These are phyloP conservation scores for Lactifluus volemus DNA, from an alignment of 768 basidiomycete genomes.

Conservation along the genomic window DNA sequence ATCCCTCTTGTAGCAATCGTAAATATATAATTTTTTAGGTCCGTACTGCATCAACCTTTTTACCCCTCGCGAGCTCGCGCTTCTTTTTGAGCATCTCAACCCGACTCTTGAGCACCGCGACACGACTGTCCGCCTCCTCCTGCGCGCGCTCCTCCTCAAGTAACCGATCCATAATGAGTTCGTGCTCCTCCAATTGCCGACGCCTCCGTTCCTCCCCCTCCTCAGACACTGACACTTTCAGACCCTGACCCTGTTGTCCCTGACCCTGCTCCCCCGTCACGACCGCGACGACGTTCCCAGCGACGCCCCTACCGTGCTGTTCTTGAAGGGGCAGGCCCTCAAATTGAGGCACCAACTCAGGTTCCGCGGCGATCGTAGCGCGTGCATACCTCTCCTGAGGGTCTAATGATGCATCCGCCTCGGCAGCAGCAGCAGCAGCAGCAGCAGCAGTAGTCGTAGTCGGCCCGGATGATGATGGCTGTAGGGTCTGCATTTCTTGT, in stretches of 20 bases:
- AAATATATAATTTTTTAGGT: neutral
- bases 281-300: slow-evolving; percentile 19
- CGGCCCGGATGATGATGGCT: neutral
- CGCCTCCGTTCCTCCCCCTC: slow-evolving; percentile 38
- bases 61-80: slow-evolving; percentile 27
- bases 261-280: slow-evolving; percentile 19
- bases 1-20: neutral
- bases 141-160: slow-evolving; percentile 80
- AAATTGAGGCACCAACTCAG: slow-evolving; percentile 40
- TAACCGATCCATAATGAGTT: slow-evolving; percentile 79
- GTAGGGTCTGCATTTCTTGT: slow-evolving; percentile 34
- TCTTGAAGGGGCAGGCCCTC: slow-evolving; percentile 39
- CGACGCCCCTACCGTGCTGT: slow-evolving; percentile 20
- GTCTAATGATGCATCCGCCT: neutral
- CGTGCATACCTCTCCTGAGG: slow-evolving; percentile 47
- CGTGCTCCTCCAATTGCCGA: slow-evolving; percentile 64
- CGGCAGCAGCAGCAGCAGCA: neutral
- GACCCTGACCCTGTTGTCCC: slow-evolving; percentile 16
- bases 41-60: slow-evolving; percentile 3
- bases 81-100: slow-evolving; percentile 49
- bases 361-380: slow-evolving; percentile 66
- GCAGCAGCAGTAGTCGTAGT: too few relatives aligned
- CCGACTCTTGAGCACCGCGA: slow-evolving; percentile 52
- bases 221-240: slow-evolving; percentile 31
- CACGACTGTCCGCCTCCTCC: slow-evolving; percentile 80